phyloP scores from a whole-genome alignment of 345 rosid genomes.

The Populus ilicifolia region DNA sequence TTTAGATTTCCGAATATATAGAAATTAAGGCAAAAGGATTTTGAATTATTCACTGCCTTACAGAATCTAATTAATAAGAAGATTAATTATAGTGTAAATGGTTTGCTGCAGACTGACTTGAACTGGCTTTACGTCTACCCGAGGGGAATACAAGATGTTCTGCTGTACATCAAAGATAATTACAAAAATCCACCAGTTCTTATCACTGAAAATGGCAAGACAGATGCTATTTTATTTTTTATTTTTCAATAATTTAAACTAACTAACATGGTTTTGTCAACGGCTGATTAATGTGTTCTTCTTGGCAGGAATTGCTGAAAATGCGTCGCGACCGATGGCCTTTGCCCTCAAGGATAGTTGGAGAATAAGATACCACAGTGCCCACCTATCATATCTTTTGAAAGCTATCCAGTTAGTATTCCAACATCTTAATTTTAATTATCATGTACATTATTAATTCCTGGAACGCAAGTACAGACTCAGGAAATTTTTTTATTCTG shows the following conservation, averaged over 20 bases:
- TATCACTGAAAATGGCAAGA: conserved; percentile 60
- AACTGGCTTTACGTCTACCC: conserved; percentile 59
- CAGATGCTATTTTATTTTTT: no score
- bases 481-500: no score
- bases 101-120: conserved; percentile 37
- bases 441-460: no score
- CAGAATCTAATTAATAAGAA: no score
- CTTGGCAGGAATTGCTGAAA: conserved; percentile 23
- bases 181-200: conserved; percentile 45
- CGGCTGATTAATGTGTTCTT: not conserved
- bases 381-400: conserved; percentile 6
- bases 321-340: conserved; percentile 4
- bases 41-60: no score
- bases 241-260: no score
- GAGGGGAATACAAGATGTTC: conserved; percentile 40
- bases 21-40: no score
- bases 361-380: conserved; percentile 14
- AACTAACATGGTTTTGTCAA: no score
- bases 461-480: no score
- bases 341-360: conserved; percentile 3
- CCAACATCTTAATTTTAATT: no score
- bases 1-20: no score
- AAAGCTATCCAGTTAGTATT: conserved; percentile 12
- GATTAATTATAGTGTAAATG: no score
- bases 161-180: conserved; percentile 40